Percentiles rank a stretch among this genome's conserved stretches.
Conservation (phyloP, 371 early-diverging fungal genomes). For the Lichtheimia corymbifera region DNA sequence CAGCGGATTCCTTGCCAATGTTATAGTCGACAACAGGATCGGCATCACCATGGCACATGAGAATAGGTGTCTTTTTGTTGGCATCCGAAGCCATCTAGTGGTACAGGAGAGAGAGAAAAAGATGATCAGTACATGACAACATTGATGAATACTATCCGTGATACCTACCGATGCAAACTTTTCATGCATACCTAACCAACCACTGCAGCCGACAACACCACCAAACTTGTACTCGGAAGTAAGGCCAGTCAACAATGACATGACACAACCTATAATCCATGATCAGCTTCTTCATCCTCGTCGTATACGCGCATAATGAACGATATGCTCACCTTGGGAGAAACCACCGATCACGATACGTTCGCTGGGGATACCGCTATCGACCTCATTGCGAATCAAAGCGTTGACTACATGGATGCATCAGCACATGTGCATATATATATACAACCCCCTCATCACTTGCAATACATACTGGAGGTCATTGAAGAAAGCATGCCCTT, state of each 20-base stretch:
- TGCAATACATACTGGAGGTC: conserved; percentile 42
- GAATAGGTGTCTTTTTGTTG: conserved; percentile 80
- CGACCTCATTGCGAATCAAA: conserved; percentile 78
- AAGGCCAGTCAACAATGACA: conserved; percentile 75
- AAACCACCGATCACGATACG: conserved; percentile 94
- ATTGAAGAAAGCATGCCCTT: conserved; percentile 73
- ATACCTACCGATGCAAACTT: conserved; percentile 52
- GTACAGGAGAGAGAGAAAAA: background rate
- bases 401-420: conserved; percentile 52
- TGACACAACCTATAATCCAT: conserved; percentile 55
- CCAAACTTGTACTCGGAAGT: conserved; percentile 71
- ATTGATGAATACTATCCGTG: background rate
- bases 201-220: conserved; percentile 72
- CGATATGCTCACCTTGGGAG: conserved; percentile 74
- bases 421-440: background rate
- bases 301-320: too few relatives aligned
- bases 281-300: background rate
- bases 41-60: conserved; percentile 86
- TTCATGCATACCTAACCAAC: conserved; percentile 75
- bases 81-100: conserved; percentile 61
- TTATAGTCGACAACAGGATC: conserved; percentile 79
- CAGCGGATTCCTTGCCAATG: conserved; percentile 71
- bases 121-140: background rate
- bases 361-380: conserved; percentile 76
- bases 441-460: background rate